Evolutionary conservation across 345 rosid genomes (phyloP), one percentile per base, ranked within the genome.

Genomic region (Garcia nutans): DNA sequence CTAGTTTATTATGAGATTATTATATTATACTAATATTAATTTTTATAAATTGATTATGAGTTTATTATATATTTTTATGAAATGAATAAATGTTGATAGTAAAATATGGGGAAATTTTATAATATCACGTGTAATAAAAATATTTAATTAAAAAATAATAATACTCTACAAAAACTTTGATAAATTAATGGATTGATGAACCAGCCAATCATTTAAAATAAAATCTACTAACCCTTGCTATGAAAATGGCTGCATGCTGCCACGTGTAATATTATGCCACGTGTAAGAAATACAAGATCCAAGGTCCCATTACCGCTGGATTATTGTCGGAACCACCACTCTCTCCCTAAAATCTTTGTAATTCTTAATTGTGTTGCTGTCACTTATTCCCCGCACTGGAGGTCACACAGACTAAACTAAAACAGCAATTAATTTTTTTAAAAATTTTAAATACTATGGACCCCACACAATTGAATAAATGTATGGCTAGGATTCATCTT

Each of bases 201-300:
- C 41, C 41, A 6, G 6, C 41, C 0, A 37, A 37, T 37, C 41
- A 47, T 47, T 47, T 12, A 10, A 13, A 13, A 12, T n/a, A 68
- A 83, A 73, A 72, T 72, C 78, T 77, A 57, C 57, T 22, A 19
- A 19, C 50, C 23, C 55, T 31, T 65, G 79, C 47, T 28, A 5
- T 26, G 73, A 65, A 72, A 74, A 42, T 76, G 87, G 88, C 64
- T 65, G 70, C 49, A 10, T 33, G 0, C 2, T 37, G 76, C 82
- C 84, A 89, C 88, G 78, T 86, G 81, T 60, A 71, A 26, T n/a
- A n/a, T n/a, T n/a, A n/a, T 37, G 76, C 82, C 84, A 89, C 88
- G 78, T 86, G 81, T 60, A 37, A 0, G 2, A 54, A 54, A 37
- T 3, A 4, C 6, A 37, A 3, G 41, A 54, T 17, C 20, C n/a